These are phyloP conservation scores for Pseudozyma pruni DNA, from an alignment of 1,284 basidiomycete genomes.

Conservation along the genomic window DNA sequence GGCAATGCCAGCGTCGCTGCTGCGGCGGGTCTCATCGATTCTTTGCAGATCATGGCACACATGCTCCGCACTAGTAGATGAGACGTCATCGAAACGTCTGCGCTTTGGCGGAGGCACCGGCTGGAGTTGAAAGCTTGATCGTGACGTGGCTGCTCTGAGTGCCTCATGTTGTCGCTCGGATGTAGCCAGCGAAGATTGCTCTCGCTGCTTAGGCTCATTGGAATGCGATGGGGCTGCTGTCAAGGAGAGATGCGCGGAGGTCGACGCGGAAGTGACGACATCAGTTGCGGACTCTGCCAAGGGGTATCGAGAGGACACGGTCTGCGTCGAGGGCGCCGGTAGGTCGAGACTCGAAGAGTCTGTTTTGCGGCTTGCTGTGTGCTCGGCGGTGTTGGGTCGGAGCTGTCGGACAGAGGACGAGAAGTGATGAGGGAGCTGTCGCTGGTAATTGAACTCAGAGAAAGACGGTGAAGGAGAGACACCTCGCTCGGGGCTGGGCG, in stretches of 20 bases:
- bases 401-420: constrained; percentile 2
- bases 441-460: constrained; percentile 18
- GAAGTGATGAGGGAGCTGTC: constrained; percentile 6
- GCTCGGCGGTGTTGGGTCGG: neutral
- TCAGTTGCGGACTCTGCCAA: neutral
- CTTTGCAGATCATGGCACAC: neutral
- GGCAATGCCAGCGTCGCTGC: constrained; percentile 23
- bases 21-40: constrained; percentile 13
- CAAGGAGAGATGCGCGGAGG: constrained; percentile 8
- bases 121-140: constrained; percentile 23
- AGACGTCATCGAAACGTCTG: constrained; percentile 24
- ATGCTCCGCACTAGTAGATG: neutral
- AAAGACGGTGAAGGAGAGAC: constrained; percentile 33
- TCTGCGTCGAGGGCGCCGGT: neutral
- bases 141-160: neutral
- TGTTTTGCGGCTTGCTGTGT: neutral
- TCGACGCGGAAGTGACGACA: neutral
- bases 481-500: constrained; percentile 24
- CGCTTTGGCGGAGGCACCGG: constrained; percentile 31
- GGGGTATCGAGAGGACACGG: neutral
- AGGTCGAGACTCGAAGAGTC: neutral
- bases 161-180: neutral
- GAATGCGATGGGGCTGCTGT: constrained; percentile 7
- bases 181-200: neutral
- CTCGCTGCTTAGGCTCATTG: constrained; percentile 1